Base-by-base conservation (phyloP, 2,329 filamentous ascomycete genomes). In the Diaporthe eres region DNA sequence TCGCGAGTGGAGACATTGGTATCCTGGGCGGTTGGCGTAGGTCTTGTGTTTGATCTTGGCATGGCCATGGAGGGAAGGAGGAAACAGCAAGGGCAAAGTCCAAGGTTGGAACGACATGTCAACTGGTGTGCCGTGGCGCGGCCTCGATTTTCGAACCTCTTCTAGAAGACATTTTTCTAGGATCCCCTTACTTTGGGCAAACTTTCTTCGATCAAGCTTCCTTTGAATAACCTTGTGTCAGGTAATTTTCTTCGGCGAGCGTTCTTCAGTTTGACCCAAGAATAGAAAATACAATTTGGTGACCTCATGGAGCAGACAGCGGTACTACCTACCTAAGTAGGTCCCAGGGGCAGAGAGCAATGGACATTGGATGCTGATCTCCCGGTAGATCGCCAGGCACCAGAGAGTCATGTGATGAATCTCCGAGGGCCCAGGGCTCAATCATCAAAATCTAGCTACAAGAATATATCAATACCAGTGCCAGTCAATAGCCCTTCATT, bases 1-100 rank as follows among this genome's bases (percentile, higher is more conserved):
- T 7, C 6, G 22, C 25, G 49, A 28, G 49, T 55, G 31, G 65
- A 28, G 34, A 13, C 65, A 42, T 25, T 22, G 2, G 15, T 19
- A 1, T 70, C 7, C 42, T 42, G 49, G 65, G 34, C 47, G 65
- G 65, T 22, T 70, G 49, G 65, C 34, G 2, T 31, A 55, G 65
- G 49, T 39, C 65, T 42, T 70, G 65, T 17, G 2, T 13, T 25
- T 7, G 34, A 34, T 39, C 65, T 70, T 70, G 65, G 65, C 65
- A n/a, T 42, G n/a, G 28, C 65, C 65, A 42, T 25, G 34, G 10
- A 42, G 17, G 65, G 65, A 70, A 70, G 65, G 65, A 70, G 65
- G 49, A 55, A 39, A 55, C 13, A 10, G n/a, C 17, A 28, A 34
- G 28, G n/a, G 44, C 47, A 42, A 37, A 19, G 28, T 19, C 2